phyloP scores from a whole-genome alignment of 768 basidiomycete species.

The Ramaria rubella region DNA sequence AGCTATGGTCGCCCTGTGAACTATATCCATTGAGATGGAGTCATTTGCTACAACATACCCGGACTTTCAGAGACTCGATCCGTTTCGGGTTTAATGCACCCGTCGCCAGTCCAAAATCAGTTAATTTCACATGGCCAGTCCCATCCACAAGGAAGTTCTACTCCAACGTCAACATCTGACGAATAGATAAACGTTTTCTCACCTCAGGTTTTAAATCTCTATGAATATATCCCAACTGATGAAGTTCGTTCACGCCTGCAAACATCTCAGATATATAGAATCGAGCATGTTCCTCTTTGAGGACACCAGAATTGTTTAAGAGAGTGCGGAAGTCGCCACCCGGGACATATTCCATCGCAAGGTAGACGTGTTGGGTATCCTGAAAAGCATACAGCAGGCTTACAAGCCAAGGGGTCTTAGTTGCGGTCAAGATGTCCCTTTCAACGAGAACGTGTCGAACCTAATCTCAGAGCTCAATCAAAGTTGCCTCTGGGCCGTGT shows the following conservation, averaged over 20 bases:
- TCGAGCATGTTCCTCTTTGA: constrained; percentile 94
- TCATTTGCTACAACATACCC: constrained; percentile 40
- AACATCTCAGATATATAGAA: constrained; percentile 99
- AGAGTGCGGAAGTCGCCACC: constrained; percentile 98
- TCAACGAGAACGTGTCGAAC: constrained; percentile 98
- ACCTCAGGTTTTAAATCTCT: constrained; percentile 98
- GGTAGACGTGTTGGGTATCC: constrained; percentile 82
- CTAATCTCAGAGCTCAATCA: constrained; percentile 31
- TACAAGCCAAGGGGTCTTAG: constrained; percentile 97
- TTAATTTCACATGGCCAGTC: constrained; percentile 93
- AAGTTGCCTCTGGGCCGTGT: not conserved
- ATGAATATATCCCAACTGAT: constrained; percentile 97
- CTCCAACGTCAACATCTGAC: not conserved
- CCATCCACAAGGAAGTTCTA: constrained; percentile 97
- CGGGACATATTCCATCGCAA: constrained; percentile 99
- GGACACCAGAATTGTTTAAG: constrained; percentile 93
- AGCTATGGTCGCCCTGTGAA: constrained; percentile 44
- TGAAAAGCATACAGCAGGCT: constrained; percentile 95
- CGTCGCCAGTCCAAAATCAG: constrained; percentile 96
- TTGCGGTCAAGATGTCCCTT: constrained; percentile 94
- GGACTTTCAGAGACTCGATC: constrained; percentile 91
- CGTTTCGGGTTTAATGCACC: constrained; percentile 91
- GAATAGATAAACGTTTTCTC: constrained; percentile 16
- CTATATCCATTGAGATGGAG: not conserved
- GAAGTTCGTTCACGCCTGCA: constrained; percentile 84